These are phyloP conservation scores for Gaultheria prostrata DNA, from an alignment of 148 eudicot species.

Conservation along the genomic window DNA sequence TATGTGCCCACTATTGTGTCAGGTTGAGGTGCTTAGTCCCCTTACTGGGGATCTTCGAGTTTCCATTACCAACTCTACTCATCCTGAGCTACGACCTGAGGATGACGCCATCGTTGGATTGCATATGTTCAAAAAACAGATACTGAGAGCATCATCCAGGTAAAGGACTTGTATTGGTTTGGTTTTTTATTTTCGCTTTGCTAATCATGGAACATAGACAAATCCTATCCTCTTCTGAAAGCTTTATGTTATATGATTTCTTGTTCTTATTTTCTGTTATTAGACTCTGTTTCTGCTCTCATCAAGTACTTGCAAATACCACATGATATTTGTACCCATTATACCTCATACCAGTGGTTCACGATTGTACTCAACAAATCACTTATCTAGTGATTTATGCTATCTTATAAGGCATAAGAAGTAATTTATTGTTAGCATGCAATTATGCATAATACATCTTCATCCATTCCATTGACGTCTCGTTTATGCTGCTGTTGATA, in stretches of 20 bases:
- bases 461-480: neutral
- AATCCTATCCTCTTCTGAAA: neutral
- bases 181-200: neutral
- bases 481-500: neutral
- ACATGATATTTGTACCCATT: too few relatives aligned
- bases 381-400: too few relatives aligned
- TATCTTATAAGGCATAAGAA: too few relatives aligned
- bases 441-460: neutral
- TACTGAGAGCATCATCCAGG: slow-evolving; percentile 52
- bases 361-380: too few relatives aligned
- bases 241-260: neutral
- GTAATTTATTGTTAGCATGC: too few relatives aligned
- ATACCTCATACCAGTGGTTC: too few relatives aligned
- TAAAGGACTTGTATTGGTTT: slow-evolving; percentile 21
- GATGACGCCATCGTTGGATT: slow-evolving; percentile 66
- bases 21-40: slow-evolving; percentile 80
- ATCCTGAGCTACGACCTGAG: slow-evolving; percentile 32
- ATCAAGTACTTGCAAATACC: too few relatives aligned
- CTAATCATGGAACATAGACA: neutral
- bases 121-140: slow-evolving; percentile 62
- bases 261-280: neutral
- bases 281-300: too few relatives aligned
- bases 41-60: slow-evolving; percentile 57
- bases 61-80: slow-evolving; percentile 33
- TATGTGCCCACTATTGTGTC: neutral